Base-by-base conservation (phyloP, 768 basidiomycete species). In the Lentinula sp. region DNA sequence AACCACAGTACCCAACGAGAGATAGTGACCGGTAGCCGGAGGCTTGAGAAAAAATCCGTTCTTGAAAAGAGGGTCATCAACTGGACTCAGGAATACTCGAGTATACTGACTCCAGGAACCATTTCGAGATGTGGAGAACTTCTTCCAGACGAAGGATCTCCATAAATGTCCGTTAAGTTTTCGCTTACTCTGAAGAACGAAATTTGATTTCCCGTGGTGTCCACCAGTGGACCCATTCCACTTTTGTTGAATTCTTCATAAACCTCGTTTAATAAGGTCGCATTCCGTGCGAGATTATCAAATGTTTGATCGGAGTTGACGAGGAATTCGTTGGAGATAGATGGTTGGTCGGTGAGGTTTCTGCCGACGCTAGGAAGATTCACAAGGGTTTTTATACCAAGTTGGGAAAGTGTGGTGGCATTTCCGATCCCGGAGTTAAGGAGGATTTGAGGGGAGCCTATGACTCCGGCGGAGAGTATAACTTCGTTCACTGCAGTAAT, bases 401-500 rank as follows among this genome's bases (percentile, higher is more conserved):
- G 58, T 1, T 49, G 28, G 4, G 60, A 52, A 9, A 69, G 53
- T 1, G 62, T 55, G 1, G 40, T 50, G 16, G 39, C 0, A 35
- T 66, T 53, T 21, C 59, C 59, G 39, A 68, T 69, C 35, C 65
- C 65, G 9, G 65, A 66, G 2, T 49, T 43, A 16, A 66, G 48
- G 13, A 59, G 64, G 43, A 70, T 62, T 23, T 67, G 68, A 15
- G 70, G 64, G 2, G 69, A 72, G 2, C 69, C 69, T 40, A 71
- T 65, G 0, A 69, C 51, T 1, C 72, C 72, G 5, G 71, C 70
- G 18, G 68, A 68, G 5, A 68, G 63, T 40, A 66, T 66, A 32
- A 73, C 65, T 63, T 70, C 69, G 18, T 67, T 68, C 0, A 53
- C n/a, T 1, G 69, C 69, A 4, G 39, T 57, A 4, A 69, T 11